A percentile compares a stretch with the other conserved stretches of the same genome.
phyloP scores from a whole-genome alignment of 1,284 basidiomycete species.

The Cystobasidium slooffiae region DNA sequence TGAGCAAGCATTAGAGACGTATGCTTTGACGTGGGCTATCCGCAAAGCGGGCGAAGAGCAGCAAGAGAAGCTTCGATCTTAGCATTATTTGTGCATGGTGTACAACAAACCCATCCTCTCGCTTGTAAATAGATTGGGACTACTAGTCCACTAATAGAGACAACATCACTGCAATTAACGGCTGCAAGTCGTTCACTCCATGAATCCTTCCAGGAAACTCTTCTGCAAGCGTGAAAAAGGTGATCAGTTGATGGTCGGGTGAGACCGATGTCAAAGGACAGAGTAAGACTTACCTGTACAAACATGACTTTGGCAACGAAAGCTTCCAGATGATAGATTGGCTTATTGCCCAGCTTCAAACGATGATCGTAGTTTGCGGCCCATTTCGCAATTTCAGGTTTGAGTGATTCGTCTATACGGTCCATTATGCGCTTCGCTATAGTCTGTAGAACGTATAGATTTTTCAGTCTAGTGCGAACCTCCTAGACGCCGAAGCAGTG shows the following conservation, averaged over 20 bases:
- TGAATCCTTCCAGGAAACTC: constrained; percentile 40
- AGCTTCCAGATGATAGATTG: constrained; percentile 87
- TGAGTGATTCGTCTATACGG: constrained; percentile 82
- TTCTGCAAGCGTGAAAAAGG: constrained; percentile 16
- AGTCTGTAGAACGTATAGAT: constrained; percentile 63
- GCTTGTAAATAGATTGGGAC: background rate
- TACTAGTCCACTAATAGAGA: background rate
- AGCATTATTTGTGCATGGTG: background rate
- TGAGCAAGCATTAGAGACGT: constrained; percentile 80
- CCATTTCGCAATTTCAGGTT: constrained; percentile 92
- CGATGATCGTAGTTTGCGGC: constrained; percentile 93
- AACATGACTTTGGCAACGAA: constrained; percentile 55
- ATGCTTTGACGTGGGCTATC: constrained; percentile 77
- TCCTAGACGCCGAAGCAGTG: background rate
- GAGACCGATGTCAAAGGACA: background rate
- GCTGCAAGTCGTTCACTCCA: constrained; percentile 24
- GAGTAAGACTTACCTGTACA: constrained; percentile 19
- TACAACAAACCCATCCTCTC: background rate
- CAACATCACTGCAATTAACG: constrained; percentile 2
- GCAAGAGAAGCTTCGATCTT: background rate
- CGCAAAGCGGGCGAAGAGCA: constrained; percentile 47
- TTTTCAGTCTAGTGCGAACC: constrained; percentile 6
- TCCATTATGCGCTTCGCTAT: constrained; percentile 83
- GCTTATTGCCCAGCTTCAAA: constrained; percentile 87
- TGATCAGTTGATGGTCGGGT: background rate